Evolutionary conservation across 176 grass and related monocot species (phyloP), one percentile per base, ranked within the genome.

Genomic region (Stipa capillata): DNA sequence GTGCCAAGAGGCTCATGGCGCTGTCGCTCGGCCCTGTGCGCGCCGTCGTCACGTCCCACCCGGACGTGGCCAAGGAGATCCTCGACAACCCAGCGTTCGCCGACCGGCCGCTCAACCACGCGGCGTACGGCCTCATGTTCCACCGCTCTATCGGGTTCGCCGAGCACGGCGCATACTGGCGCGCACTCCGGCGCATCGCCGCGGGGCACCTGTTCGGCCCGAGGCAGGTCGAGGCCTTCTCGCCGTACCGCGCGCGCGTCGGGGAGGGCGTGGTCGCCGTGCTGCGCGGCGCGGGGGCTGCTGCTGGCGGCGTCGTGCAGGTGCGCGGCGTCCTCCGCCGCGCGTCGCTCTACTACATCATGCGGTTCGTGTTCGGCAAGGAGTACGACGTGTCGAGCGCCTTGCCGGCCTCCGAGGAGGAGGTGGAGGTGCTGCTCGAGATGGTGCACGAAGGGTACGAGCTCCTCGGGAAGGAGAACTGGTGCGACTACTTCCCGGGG

Each of bases 101-200:
- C 67, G 84, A 81, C 53, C 89, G 89, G 1, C 91, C 91, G 18
- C 58, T 74, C 16, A 97, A 91, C 74, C 86, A 97, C 65, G 90
- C 91, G 0, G 91, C 91, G 34, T 97, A 94, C 85, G 86, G 91
- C 64, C 91, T 97, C 86, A 92, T 94, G 94, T 97, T 97, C 79
- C 86, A 97, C 71, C 91, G 89, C 54, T 75, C 94, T 62, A 94
- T 94, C 60, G 94, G 94, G 25, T 97, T 97, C 81, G 91, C 94
- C 17, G 86, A 93, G 69, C 88, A 94, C 70, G 91, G 94, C 16
- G 32, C 69, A 3, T 94, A 97, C 78, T 93, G 91, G 91, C 84
- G 85, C 34, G 78, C 54, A 58, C 87, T 93, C 67, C 89, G 91
- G 20, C 89, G 87, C 57, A 69, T 90, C 32, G 87, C 89, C 2